Conservation (phyloP, 1,284 basidiomycete genomes). For the Rhodofomes roseus region DNA sequence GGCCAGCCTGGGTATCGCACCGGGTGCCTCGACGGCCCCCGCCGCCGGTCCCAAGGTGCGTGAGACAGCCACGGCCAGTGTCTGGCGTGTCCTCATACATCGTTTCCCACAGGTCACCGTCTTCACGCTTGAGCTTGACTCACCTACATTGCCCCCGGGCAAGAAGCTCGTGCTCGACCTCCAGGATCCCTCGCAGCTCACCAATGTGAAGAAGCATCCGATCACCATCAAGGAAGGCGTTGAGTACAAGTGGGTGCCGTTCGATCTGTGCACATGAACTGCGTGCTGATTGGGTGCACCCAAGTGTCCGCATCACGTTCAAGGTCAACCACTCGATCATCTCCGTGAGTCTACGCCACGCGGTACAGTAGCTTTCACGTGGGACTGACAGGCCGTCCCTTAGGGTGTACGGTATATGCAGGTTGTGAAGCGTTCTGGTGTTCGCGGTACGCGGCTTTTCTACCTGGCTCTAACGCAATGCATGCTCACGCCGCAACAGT, state of each 20-base stretch:
- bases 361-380: constrained; percentile 4
- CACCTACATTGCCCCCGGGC: constrained; percentile 60
- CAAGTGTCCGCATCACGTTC: constrained; percentile 75
- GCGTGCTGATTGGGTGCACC: constrained; percentile 8
- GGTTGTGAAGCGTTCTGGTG: constrained; percentile 72
- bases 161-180: constrained; percentile 61
- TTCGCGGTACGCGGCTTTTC: constrained; percentile 48
- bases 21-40: constrained; percentile 39
- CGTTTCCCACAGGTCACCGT: constrained; percentile 53
- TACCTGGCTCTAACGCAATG: constrained; percentile 2
- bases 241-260: constrained; percentile 62
- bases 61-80: not conserved
- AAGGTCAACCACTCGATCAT: constrained; percentile 83
- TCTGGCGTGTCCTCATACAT: not conserved
- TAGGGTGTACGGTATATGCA: constrained; percentile 84
- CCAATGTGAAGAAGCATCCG: constrained; percentile 63
- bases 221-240: constrained; percentile 82
- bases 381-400: constrained; percentile 3
- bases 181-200: constrained; percentile 40
- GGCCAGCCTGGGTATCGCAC: constrained; percentile 79
- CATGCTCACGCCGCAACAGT: constrained; percentile 41
- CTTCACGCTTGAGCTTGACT: constrained; percentile 65
- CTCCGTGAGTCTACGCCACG: constrained; percentile 46
- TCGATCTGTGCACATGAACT: not conserved
- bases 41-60: constrained; percentile 62